Percentiles rank a stretch among this genome's conserved stretches.
phyloP scores from a whole-genome alignment of 2,329 filamentous ascomycete genomes.

The Cytospora piceicola region DNA sequence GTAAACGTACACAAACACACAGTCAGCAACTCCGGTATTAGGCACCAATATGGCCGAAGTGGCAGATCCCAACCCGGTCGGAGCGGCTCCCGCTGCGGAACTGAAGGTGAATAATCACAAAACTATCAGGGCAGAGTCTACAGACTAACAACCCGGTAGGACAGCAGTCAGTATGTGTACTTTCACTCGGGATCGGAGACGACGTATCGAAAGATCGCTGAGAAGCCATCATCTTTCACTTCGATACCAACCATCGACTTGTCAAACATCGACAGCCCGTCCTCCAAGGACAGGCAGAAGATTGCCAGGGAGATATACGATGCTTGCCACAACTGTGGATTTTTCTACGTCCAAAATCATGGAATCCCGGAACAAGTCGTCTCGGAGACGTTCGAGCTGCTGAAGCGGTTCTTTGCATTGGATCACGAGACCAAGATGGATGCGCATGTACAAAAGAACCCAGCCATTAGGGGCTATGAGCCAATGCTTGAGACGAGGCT shows the following conservation, averaged over 20 bases:
- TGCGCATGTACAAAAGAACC: slow-evolving; percentile 43
- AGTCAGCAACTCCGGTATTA: not conserved
- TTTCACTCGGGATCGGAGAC: slow-evolving; percentile 40
- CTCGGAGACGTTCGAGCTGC: slow-evolving; percentile 34
- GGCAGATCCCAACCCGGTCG: not conserved
- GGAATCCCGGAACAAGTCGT: slow-evolving; percentile 35
- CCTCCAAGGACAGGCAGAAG: slow-evolving; percentile 31
- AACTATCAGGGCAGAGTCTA: not conserved
- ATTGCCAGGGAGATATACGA: slow-evolving; percentile 36
- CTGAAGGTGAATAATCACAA: not conserved
- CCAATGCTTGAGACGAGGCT: slow-evolving; percentile 41
- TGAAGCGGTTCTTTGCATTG: slow-evolving; percentile 40
- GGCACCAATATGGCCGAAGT: slow-evolving; percentile 10
- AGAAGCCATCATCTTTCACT: slow-evolving; percentile 37
- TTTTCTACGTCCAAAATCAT: slow-evolving; percentile 42
- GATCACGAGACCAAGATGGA: slow-evolving; percentile 41
- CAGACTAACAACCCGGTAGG: not conserved
- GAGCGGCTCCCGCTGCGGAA: not conserved
- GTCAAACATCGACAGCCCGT: slow-evolving; percentile 33
- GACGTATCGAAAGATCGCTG: slow-evolving; percentile 38
- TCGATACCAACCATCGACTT: slow-evolving; percentile 42
- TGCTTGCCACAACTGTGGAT: slow-evolving; percentile 37
- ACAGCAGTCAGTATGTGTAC: slow-evolving; percentile 38
- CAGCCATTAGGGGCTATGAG: slow-evolving; percentile 42
- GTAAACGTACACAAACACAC: slow-evolving; percentile 2